A percentile compares a stretch with the other conserved stretches of the same genome.
Evolutionary conservation across 148 eudicot genomes (phyloP).

Genomic region (Cornus kousa): DNA sequence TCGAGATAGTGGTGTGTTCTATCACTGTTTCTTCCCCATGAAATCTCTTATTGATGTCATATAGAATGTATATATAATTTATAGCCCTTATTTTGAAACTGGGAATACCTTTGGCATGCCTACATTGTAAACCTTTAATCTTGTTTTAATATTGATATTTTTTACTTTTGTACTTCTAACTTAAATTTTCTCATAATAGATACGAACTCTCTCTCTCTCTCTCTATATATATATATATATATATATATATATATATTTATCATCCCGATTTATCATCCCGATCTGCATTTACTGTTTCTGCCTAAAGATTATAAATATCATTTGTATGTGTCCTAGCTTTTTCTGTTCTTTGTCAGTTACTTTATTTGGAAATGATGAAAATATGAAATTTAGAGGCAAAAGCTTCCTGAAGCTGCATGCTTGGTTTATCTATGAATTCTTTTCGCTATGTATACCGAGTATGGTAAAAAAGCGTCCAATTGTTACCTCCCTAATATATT

Average conservation of each 20-base stretch:
- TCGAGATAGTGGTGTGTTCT: slow-evolving; percentile 52
- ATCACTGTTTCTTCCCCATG: neutral
- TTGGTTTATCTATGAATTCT: too few species aligned
- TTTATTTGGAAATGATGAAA: neutral
- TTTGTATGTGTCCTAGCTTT: neutral
- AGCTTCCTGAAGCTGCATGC: neutral
- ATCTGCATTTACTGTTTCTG: too few species aligned
- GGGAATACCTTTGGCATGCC: neutral
- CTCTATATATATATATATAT: too few species aligned
- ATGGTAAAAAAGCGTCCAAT: neutral
- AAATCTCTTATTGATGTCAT: neutral
- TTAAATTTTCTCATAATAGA: too few species aligned
- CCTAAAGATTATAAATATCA: neutral
- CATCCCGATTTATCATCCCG: too few species aligned
- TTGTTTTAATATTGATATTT: neutral
- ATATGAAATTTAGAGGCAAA: neutral
- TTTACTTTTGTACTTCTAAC: neutral
- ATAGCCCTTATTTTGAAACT: neutral
- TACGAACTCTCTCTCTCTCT: too few species aligned
- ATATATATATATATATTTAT: too few species aligned
- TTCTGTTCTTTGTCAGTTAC: neutral
- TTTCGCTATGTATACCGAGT: too few species aligned
- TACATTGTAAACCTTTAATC: neutral
- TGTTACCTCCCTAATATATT: neutral
- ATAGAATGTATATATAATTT: neutral